Base-by-base conservation (phyloP, 2,329 filamentous ascomycete genomes). In the Dendrostoma leiphaemia region DNA sequence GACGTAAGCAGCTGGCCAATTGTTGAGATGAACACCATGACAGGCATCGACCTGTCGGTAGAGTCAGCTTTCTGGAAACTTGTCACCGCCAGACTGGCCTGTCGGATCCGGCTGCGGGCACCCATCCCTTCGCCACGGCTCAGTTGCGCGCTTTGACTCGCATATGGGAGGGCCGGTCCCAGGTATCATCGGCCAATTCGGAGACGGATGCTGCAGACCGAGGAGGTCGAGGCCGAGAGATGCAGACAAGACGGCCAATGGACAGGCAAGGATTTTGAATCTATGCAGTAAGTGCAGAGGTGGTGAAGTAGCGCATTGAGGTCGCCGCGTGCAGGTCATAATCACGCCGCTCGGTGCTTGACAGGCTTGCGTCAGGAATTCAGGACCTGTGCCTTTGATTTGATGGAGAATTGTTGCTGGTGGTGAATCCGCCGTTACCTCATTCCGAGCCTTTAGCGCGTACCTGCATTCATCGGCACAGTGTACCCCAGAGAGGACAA, bases 1-100 rank as follows among this genome's bases (percentile, higher is more conserved):
- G 31, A 32, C 3, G 10, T 12, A 32, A n/a, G n/a, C n/a, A n/a
- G n/a, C n/a, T n/a, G n/a, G n/a, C n/a, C n/a, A n/a, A n/a, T n/a
- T n/a, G n/a, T n/a, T n/a, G n/a, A n/a, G n/a, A n/a, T n/a, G n/a
- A n/a, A n/a, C n/a, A n/a, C n/a, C 49, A 53, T 34, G 41, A 41
- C 13, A 32, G 23, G 46, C 51, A 31, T 29, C 32, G 44, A 45
- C 21, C 28, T 41, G 44, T 24, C 49, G 26, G 52, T 23, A 21
- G 24, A 28, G 53, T 61, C 59, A 62, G 59, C 59, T 61, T 64
- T 56, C 60, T 60, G 54, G 44, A 46, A 59, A 64, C 48, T 60
- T 58, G 50, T 48, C 24, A 28, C 41, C 51, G 51, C 53, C 28
- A 46, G 28, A 52, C 23, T 48, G 44, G 29, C 40, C 38, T 48